These are phyloP conservation scores for Debaryomyces singareniensis DNA, from an alignment of 1,139 yeast genomes.

Conservation along the genomic window DNA sequence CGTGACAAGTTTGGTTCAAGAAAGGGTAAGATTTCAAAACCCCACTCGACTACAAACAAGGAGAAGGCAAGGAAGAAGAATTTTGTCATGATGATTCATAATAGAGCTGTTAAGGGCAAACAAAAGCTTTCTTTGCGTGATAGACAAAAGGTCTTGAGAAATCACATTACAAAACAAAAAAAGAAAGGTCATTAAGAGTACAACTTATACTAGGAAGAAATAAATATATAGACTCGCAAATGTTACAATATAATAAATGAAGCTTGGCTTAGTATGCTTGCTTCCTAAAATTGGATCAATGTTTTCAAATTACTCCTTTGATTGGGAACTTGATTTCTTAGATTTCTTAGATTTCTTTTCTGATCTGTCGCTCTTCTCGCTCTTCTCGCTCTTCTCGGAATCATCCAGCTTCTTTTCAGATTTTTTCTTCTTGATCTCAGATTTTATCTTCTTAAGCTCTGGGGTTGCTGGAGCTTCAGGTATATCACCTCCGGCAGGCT, in stretches of 20 bases:
- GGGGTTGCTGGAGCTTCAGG: constrained; percentile 2
- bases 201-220: too few species aligned
- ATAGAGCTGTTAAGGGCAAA: constrained; percentile 89
- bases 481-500: constrained; percentile 6
- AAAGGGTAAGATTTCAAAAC: constrained; percentile 71
- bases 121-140: constrained; percentile 85
- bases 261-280: too few species aligned
- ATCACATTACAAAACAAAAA: constrained; percentile 86
- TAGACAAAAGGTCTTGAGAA: constrained; percentile 77
- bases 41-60: constrained; percentile 88
- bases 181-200: constrained; percentile 55
- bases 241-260: too few species aligned
- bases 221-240: too few species aligned
- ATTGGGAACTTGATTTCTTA: constrained; percentile 15
- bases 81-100: constrained; percentile 97
- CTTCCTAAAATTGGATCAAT: too few species aligned
- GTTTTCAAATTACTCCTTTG: too few species aligned
- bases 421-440: constrained; percentile 8
- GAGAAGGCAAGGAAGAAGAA: constrained; percentile 98
- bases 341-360: constrained; percentile 15
- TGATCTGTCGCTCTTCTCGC: constrained; percentile 12
- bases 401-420: constrained; percentile 9
- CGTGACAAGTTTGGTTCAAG: constrained; percentile 86
- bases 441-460: constrained; percentile 7
- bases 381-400: constrained; percentile 11